phyloP scores from a whole-genome alignment of 164 flowering plant species.

The Magnolia officinalis region DNA sequence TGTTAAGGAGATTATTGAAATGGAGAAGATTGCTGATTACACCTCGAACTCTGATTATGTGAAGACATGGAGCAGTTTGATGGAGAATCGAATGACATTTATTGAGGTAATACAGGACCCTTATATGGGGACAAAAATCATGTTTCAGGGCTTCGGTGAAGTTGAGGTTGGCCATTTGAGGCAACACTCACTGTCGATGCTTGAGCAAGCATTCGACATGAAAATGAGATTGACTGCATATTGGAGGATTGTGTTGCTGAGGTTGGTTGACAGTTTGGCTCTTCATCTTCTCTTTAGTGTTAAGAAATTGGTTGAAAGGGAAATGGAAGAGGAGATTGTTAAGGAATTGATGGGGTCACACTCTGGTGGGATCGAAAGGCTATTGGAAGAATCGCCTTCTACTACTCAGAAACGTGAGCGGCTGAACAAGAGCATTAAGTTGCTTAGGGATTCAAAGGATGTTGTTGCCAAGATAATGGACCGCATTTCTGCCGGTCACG shows the following conservation, averaged over 20 bases:
- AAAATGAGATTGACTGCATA: slow-evolving; percentile 29
- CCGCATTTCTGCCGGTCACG: background rate
- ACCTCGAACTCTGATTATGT: slow-evolving; percentile 31
- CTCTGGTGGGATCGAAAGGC: slow-evolving; percentile 19
- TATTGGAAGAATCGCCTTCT: slow-evolving; percentile 33
- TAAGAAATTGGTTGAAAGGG: slow-evolving; percentile 10
- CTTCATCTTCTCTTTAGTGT: slow-evolving; percentile 16
- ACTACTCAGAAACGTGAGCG: slow-evolving; percentile 17
- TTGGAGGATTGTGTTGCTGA: slow-evolving; percentile 30
- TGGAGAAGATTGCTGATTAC: slow-evolving; percentile 34
- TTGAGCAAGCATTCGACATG: slow-evolving; percentile 33
- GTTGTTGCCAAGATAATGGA: slow-evolving; percentile 8
- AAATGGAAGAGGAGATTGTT: slow-evolving; percentile 25
- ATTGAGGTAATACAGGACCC: background rate
- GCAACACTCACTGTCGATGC: background rate
- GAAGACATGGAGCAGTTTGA: slow-evolving; percentile 20
- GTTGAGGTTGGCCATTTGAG: no score
- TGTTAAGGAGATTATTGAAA: slow-evolving; percentile 29
- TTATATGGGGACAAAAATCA: background rate
- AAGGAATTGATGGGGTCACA: slow-evolving; percentile 22
- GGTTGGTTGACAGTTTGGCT: slow-evolving; percentile 29
- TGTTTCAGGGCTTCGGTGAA: background rate
- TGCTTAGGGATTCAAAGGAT: slow-evolving; percentile 20
- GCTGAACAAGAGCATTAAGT: slow-evolving; percentile 24
- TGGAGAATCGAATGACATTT: slow-evolving; percentile 14